Percentiles rank a stretch among this genome's conserved stretches.
These are phyloP conservation scores for Ascochyta pisi DNA, from an alignment of 2,329 filamentous ascomycete genomes.

Conservation along the genomic window DNA sequence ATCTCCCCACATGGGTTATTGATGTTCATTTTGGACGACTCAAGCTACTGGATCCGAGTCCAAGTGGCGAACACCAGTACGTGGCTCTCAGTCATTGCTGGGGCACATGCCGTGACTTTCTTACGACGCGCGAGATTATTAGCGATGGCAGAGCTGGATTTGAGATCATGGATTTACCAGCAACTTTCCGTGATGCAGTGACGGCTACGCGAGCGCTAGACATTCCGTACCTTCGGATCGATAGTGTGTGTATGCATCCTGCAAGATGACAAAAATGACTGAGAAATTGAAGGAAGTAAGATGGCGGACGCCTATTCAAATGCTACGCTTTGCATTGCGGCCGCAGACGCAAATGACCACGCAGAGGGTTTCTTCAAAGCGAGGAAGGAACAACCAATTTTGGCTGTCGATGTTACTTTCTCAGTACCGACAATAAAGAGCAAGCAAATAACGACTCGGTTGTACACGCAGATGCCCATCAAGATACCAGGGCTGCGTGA, in stretches of 20 bases:
- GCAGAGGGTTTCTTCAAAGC: conserved; percentile 1
- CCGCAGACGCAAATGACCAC: conserved; percentile 2
- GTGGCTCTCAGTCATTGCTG: conserved; percentile 16
- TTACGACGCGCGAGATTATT: neutral
- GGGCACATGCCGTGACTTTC: neutral
- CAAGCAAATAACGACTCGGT: neutral
- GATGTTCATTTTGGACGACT: neutral
- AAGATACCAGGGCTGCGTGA: neutral
- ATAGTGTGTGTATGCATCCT: conserved; percentile 16
- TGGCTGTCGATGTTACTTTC: neutral
- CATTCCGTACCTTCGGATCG: conserved; percentile 27
- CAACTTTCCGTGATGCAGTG: conserved; percentile 29
- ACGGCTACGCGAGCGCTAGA: conserved; percentile 19
- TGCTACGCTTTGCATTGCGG: conserved; percentile 7
- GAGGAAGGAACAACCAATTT: neutral
- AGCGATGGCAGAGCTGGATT: neutral
- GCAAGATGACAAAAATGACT: conserved; percentile 5
- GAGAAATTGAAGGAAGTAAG: conserved; percentile 1
- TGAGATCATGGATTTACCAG: conserved; percentile 11
- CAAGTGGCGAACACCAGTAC: neutral
- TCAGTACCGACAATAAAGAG: neutral
- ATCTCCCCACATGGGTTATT: neutral
- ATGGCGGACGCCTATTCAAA: conserved; percentile 8
- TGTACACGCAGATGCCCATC: neutral
- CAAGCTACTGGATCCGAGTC: neutral